phyloP scores from a whole-genome alignment of 2,329 filamentous ascomycete species.

The Diaporthe sp. region DNA sequence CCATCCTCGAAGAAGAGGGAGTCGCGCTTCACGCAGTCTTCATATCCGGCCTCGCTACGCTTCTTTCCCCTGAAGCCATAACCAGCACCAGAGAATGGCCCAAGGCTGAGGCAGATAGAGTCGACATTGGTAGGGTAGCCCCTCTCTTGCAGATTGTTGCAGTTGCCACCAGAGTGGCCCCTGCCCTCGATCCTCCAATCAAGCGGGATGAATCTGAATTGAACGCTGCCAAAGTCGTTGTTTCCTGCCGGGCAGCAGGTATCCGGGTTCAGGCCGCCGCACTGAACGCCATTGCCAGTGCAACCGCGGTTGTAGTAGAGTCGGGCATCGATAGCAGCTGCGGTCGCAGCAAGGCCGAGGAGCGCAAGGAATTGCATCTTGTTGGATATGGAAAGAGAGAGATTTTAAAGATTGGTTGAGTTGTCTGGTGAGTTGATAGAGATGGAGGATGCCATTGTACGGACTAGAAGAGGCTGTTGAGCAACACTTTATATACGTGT shows the following conservation, averaged over 20 bases:
- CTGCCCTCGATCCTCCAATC: neutral
- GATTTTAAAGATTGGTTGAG: neutral
- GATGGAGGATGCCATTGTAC: neutral
- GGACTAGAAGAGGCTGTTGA: neutral
- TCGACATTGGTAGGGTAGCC: constrained; percentile 4
- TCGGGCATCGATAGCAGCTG: neutral
- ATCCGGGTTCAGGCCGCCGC: neutral
- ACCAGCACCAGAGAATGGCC: constrained; percentile 8
- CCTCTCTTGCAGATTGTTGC: neutral
- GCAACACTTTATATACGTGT: neutral
- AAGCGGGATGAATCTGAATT: constrained; percentile 3
- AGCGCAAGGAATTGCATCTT: neutral
- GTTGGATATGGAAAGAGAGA: neutral
- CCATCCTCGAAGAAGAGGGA: neutral
- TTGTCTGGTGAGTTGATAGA: neutral
- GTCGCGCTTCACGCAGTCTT: neutral
- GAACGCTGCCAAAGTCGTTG: neutral
- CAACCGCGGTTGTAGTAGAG: constrained; percentile 7
- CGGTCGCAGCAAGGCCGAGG: constrained; percentile 3
- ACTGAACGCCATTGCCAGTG: neutral
- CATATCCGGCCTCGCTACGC: neutral
- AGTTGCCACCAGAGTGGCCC: constrained; percentile 1
- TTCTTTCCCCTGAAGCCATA: neutral
- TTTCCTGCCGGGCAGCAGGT: neutral
- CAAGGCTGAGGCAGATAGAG: neutral